Conservation (phyloP, 2,329 filamentous ascomycete genomes). For the Lasiodiplodia citricola region DNA sequence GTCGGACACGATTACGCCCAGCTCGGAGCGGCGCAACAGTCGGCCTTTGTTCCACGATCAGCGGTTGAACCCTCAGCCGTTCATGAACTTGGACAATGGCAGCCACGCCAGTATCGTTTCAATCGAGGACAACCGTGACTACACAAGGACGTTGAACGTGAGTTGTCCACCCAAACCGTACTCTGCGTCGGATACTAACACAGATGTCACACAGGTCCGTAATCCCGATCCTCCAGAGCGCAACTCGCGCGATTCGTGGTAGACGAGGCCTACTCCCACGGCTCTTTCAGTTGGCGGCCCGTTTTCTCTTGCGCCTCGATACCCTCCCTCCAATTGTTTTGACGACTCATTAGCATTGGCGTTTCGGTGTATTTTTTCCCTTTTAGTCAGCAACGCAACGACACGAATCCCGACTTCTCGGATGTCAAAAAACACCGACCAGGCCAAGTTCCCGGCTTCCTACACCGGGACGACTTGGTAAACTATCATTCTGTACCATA, state of each 20-base stretch:
- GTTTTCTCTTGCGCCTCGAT: conserved; percentile 17
- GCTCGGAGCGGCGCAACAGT: conserved; percentile 46
- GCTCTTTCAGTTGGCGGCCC: conserved; percentile 18
- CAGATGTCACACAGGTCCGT: conserved; percentile 32
- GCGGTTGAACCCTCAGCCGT: conserved; percentile 53
- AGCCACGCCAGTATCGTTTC: conserved; percentile 54
- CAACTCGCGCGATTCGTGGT: conserved; percentile 19
- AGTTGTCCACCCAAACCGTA: conserved; percentile 26
- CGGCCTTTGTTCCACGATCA: conserved; percentile 55
- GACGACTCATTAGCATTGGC: conserved; percentile 28
- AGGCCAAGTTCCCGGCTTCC: conserved; percentile 3
- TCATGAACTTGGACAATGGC: conserved; percentile 53
- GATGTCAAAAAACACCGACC: conserved; percentile 20
- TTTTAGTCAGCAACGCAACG: conserved; percentile 13
- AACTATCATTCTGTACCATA: conserved; percentile 27
- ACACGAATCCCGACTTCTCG: conserved; percentile 10
- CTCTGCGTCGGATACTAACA: conserved; percentile 18
- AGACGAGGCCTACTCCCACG: neutral
- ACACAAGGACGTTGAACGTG: conserved; percentile 54
- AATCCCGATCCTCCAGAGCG: conserved; percentile 39
- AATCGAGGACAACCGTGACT: conserved; percentile 54
- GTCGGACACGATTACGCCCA: conserved; percentile 41
- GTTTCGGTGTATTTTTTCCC: conserved; percentile 19
- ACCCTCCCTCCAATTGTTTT: conserved; percentile 21
- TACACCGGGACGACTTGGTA: conserved; percentile 11